Evolutionary conservation across 202 grass and related monocot species (phyloP), one percentile per base, ranked within the genome.

Genomic region (Setaria viridis): DNA sequence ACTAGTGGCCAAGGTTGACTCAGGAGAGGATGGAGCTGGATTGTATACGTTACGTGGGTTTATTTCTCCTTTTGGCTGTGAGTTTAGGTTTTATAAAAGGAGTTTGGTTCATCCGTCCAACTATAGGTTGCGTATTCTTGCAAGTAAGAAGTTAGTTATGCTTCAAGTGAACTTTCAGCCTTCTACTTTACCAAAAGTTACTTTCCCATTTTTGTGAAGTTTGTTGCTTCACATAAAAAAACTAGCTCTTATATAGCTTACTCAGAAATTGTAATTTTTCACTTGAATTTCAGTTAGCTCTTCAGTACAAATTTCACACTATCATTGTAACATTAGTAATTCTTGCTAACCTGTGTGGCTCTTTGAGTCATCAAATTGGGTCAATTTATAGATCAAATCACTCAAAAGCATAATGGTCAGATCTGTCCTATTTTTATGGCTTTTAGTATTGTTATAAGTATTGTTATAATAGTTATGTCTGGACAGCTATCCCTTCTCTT

Each of bases 101-200:
- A 65, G 25, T 72, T 79, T 62, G 16, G 4, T 30, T 68, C 48
- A 77, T 20, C 65, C 41, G 3, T 80, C 56, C 25, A 71, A 11
- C 2, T 51, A 33, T 67, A 67, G 54, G 30, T 87, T 77, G 57
- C 72, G 20, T 72, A 37, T 81, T 34, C 37, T 81, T 82, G 63
- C 12, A 12, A 48, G 48, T 29, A 67, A 67, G 66, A 79, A 10
- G 16, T 48, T 71, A 33, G 6, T 30, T 66, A 37, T 39, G 49
- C 62, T 45, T 70, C 2, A 55, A 81, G 57, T 29, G 9, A 67
- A 77, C 20, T 42, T 7, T 20, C 14, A 4, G 16, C 10, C 5
- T 72, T 14, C 19, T 59, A 34, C 48, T 70, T 20, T 16, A 53
- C 49, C 14, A 39, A 10, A 39, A 48, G 10, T 35, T 62, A 8